Evolutionary conservation across 345 rosid genomes (phyloP).

Genomic region (Ceriops zippeliana): DNA sequence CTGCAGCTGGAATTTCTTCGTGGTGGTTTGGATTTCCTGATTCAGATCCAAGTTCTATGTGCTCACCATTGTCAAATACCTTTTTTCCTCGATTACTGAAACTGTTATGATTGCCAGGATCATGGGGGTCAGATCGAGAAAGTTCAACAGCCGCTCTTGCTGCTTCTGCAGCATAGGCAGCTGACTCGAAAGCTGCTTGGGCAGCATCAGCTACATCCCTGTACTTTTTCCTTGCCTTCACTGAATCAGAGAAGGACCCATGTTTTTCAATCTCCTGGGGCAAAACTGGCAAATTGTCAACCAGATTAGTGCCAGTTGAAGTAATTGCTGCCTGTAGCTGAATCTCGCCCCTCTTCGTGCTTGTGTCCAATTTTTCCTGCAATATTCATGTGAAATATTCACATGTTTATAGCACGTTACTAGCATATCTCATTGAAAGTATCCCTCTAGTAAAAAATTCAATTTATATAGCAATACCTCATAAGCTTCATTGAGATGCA

Average conservation of each 20-base stretch:
- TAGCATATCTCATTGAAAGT: conserved; percentile 39
- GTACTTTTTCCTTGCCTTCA: conserved; percentile 45
- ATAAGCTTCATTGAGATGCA: conserved; percentile 46
- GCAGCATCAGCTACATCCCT: conserved; percentile 93
- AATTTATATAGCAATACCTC: too few species aligned
- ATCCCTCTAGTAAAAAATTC: background rate
- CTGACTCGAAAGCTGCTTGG: conserved; percentile 84
- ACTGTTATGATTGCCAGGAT: conserved; percentile 35
- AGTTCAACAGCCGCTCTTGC: conserved; percentile 96
- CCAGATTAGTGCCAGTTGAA: conserved; percentile 17
- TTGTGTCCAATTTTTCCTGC: conserved; percentile 30
- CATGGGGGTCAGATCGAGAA: conserved; percentile 52
- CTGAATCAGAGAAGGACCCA: conserved; percentile 33
- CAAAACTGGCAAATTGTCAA: background rate
- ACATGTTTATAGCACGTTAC: background rate
- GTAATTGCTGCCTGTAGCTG: conserved; percentile 1
- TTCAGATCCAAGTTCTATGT: conserved; percentile 14
- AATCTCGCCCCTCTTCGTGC: conserved; percentile 7
- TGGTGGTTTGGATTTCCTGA: conserved; percentile 13
- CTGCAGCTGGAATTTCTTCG: conserved; percentile 15
- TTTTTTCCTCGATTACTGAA: conserved; percentile 14
- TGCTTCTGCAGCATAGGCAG: conserved; percentile 82
- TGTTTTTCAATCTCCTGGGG: conserved; percentile 18
- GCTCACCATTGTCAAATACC: conserved; percentile 1
- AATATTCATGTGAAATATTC: background rate